These are phyloP conservation scores for Mycena maculata DNA, from an alignment of 768 basidiomycete genomes.

Conservation along the genomic window DNA sequence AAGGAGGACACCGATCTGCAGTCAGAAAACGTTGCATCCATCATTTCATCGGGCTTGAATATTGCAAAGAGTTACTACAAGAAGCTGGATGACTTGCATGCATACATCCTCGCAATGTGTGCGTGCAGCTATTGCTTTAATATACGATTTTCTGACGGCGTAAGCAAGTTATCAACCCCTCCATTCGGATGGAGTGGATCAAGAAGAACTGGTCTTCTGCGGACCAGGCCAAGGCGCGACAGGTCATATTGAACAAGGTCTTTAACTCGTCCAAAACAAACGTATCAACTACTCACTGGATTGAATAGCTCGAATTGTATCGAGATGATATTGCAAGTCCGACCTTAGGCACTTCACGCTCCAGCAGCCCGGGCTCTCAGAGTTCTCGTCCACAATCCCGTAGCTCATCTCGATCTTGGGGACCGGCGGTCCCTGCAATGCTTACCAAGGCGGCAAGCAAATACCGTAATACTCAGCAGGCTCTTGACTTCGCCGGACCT, in stretches of 20 bases:
- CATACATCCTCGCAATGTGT: constrained; percentile 11
- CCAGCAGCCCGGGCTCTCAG: constrained; percentile 12
- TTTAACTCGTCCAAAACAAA: not conserved
- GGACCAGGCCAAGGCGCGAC: not conserved
- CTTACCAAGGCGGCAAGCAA: constrained; percentile 5
- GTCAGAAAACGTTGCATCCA: not conserved
- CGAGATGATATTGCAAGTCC: constrained; percentile 1
- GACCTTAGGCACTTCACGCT: not conserved
- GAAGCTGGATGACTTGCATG: not conserved
- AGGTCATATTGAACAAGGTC: constrained; percentile 3
- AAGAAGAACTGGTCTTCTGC: not conserved
- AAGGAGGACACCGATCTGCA: not conserved
- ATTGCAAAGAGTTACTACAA: not conserved
- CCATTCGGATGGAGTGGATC: constrained; percentile 8
- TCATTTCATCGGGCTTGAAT: not conserved
- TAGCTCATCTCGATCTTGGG: constrained; percentile 15
- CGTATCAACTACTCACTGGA: not conserved
- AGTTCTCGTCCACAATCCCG: not conserved
- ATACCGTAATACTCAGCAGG: constrained; percentile 12
- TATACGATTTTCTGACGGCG: not conserved
- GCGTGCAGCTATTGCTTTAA: not conserved
- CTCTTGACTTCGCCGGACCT: constrained; percentile 8
- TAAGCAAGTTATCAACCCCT: constrained; percentile 6
- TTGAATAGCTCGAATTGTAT: constrained; percentile 1
- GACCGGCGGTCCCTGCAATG: constrained; percentile 5